Base-by-base conservation (phyloP, 192 early-diverging fungal genomes). In the Tieghemiomyces parasiticus region DNA sequence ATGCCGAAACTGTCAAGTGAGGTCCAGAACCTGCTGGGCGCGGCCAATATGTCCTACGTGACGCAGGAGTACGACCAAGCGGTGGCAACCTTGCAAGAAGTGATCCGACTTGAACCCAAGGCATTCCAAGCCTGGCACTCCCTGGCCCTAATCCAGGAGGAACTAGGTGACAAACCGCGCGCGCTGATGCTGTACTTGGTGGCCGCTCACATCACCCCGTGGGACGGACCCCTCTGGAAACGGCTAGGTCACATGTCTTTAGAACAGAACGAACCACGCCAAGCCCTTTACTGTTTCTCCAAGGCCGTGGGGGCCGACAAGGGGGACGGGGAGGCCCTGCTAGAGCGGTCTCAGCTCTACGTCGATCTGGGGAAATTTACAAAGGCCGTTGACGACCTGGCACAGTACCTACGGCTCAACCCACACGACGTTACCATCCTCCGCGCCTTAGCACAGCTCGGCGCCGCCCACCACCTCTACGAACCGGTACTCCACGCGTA, bases 131-230 rank as follows among this genome's bases (percentile, higher is more conserved):
- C 91, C 19, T 98, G 95, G 95, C 76, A 77, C 56, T 87, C 86
- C 1, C 80, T 96, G 65, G 95, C 88, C 49, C 72, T 93, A 58
- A 83, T 94, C 32, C 88, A 93, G 60, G 89, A 95, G 59, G 90
- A 95, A 58, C 60, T 89, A 32, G 87, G 91, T 8, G 78, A 87
- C 56, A 60, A 63, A 14, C 68, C 70, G n/a, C 87, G 86, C 58
- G 84, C 90, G 0, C 61, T 90, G 38, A 79, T 89, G 61, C 61
- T 91, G 9, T 79, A 85, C 53, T 78, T 92, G 53, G 83, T 98
- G n/a, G 92, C 92, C 3, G 95, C 93, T 1, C 91, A 94, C 64
- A 62, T 98, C 65, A 75, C 78, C 6, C 75, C 81, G 22, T 80
- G 79, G 46, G 85, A 95, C 63, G 70, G 60, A 0, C 64, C 71